Conservation (phyloP, 2,329 filamentous ascomycete genomes). For the Trichophyton rubrum region DNA sequence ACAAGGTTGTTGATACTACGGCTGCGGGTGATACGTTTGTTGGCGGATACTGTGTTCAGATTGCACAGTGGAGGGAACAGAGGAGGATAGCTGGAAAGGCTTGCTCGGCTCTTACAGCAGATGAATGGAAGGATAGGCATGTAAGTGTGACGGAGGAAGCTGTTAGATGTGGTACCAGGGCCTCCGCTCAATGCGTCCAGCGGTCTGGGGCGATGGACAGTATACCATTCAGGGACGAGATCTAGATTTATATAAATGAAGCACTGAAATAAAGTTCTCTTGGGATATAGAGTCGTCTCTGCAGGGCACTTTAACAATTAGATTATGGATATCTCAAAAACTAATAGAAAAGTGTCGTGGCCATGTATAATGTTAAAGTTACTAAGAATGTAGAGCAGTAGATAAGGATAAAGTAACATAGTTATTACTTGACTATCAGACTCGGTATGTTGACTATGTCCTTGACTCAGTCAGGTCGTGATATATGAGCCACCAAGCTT, state of each 20-base stretch:
- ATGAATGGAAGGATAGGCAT: slow-evolving; percentile 27
- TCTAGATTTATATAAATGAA: slow-evolving; percentile 9
- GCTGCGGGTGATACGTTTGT: slow-evolving; percentile 92
- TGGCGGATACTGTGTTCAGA: slow-evolving; percentile 67
- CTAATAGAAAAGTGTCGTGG: too few relatives aligned
- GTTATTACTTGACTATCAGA: too few relatives aligned
- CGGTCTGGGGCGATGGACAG: slow-evolving; percentile 36
- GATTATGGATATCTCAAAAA: too few relatives aligned
- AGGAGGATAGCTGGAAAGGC: slow-evolving; percentile 36
- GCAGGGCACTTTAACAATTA: too few relatives aligned
- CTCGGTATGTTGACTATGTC: too few relatives aligned
- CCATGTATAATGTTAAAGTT: too few relatives aligned
- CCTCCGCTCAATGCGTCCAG: slow-evolving; percentile 35
- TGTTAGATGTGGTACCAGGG: slow-evolving; percentile 31
- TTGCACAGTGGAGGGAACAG: slow-evolving; percentile 42
- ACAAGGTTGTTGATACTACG: slow-evolving; percentile 75
- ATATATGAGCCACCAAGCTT: too few relatives aligned
- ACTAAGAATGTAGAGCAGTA: too few relatives aligned
- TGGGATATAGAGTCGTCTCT: too few relatives aligned
- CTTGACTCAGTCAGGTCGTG: too few relatives aligned
- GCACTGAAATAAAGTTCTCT: too few relatives aligned
- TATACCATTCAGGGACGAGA: slow-evolving; percentile 38
- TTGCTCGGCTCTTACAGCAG: slow-evolving; percentile 30
- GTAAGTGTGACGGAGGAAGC: slow-evolving; percentile 35
- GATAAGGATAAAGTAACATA: too few relatives aligned